Base-by-base conservation (phyloP, 495 filamentous ascomycete species). In the Penicillium mononematosum region DNA sequence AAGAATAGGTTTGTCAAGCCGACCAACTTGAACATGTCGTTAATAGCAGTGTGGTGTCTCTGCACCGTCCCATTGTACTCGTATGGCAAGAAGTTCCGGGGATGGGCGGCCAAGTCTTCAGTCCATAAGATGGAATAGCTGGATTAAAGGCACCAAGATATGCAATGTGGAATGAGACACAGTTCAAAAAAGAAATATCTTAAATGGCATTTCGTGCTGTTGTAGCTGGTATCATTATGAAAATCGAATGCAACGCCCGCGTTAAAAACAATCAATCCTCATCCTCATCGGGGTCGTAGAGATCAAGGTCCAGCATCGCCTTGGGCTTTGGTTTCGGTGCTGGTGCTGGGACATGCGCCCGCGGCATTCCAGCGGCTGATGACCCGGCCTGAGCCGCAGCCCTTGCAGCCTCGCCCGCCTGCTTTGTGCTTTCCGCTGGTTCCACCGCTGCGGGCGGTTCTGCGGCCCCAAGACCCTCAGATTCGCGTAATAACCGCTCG, bases 31-130 rank as follows among this genome's bases (percentile, higher is more conserved):
- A 83, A 82, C 57, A 82, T 81, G 76, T 63, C 67, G 36, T 61
- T 86, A 70, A 71, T 75, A 20, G 70, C 73, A 16, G 60, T 84
- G 22, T 86, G 75, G 69, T 82, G 77, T 68, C 69, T 77, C 17
- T 81, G 71, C 58, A 81, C 76, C 4, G 72, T 84, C 24, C 59
- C 82, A 14, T 84, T 83, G 62, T 85, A 79, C 62, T 79, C 71
- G 54, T 78, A 75, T 53, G 83, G 82, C 4, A 86, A 86, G 75
- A 77, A 64, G 9, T 79, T 83, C 56, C 63, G 83, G 46, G 75
- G 74, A 56, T 82, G 76, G 78, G 82, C 76, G 2, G 80, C 70
- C 58, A 77, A 82, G 51, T 79, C 75, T 19, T 75, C 67, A 24
- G 79, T 85, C 29, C 82, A 86, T 67, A 68, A 58, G 41, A 75